These are phyloP conservation scores for Cryphonectria parasitica DNA, from an alignment of 2,329 filamentous ascomycete genomes.

Conservation along the genomic window DNA sequence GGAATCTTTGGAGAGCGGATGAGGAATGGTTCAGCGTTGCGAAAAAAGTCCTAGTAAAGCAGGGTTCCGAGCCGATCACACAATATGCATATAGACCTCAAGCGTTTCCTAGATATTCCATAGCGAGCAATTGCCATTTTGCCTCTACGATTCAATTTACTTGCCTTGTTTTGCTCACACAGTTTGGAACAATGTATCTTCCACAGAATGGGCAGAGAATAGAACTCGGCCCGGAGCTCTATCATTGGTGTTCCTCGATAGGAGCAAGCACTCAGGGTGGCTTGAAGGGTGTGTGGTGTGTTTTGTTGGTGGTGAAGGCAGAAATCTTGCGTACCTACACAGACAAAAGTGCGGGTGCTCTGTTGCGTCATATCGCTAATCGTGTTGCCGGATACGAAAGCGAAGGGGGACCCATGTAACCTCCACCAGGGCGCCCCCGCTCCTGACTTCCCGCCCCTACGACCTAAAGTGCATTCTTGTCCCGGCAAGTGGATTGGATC, in stretches of 20 bases:
- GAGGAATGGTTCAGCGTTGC: background rate
- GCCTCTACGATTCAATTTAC: background rate
- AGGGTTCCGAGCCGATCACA: background rate
- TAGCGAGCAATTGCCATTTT: background rate
- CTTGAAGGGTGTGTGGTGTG: too few species aligned
- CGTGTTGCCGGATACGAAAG: background rate
- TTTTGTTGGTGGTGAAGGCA: too few species aligned
- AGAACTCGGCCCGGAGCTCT: too few species aligned
- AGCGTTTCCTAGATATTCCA: background rate
- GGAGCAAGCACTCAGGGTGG: too few species aligned
- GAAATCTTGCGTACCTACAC: background rate
- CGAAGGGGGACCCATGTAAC: background rate
- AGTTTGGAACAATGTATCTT: background rate
- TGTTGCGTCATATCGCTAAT: too few species aligned
- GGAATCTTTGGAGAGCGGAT: conserved; percentile 15
- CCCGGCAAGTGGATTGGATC: background rate
- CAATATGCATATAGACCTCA: background rate
- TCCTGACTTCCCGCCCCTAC: background rate
- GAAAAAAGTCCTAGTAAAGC: background rate
- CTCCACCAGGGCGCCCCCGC: too few species aligned
- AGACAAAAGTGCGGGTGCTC: too few species aligned
- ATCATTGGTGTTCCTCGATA: too few species aligned
- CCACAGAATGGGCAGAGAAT: too few species aligned
- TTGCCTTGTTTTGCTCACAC: background rate
- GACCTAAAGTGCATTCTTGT: background rate